phyloP scores from a whole-genome alignment of 2,329 filamentous ascomycete species.

The Clathrospora elynae region DNA sequence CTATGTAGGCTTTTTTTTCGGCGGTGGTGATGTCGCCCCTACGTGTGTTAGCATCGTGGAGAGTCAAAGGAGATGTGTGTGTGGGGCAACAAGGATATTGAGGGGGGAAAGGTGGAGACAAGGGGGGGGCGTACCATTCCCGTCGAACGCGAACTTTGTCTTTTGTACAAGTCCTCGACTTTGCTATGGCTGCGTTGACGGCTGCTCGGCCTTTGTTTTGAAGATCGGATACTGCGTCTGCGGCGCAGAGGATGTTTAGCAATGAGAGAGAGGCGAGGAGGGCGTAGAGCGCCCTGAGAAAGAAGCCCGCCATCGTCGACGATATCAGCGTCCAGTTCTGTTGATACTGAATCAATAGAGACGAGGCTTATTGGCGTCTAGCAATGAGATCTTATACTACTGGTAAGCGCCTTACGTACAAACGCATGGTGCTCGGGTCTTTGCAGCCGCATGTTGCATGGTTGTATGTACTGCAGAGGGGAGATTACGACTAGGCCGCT shows the following conservation, averaged over 20 bases:
- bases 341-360: too few relatives aligned
- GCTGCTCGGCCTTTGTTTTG: constrained; percentile 33
- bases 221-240: constrained; percentile 37
- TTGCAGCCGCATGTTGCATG: constrained; percentile 17
- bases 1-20: constrained; percentile 46
- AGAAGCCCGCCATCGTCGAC: constrained; percentile 24
- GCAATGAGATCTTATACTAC: constrained; percentile 25
- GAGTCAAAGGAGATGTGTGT: too few relatives aligned
- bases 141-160: constrained; percentile 37
- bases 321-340: not conserved
- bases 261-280: constrained; percentile 28
- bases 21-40: constrained; percentile 37
- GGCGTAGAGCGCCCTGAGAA: constrained; percentile 28
- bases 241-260: constrained; percentile 26
- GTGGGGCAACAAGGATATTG: not conserved
- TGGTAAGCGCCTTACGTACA: constrained; percentile 7
- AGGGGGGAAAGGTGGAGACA: not conserved
- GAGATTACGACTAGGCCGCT: constrained; percentile 26
- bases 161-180: constrained; percentile 39
- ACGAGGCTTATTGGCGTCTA: constrained; percentile 9
- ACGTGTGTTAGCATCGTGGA: constrained; percentile 5
- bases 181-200: constrained; percentile 36
- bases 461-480: constrained; percentile 8
- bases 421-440: constrained; percentile 13
- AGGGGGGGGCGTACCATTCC: constrained; percentile 31